Conservation (phyloP, 2,329 filamentous ascomycete genomes). For the Aspergillus jensenii region DNA sequence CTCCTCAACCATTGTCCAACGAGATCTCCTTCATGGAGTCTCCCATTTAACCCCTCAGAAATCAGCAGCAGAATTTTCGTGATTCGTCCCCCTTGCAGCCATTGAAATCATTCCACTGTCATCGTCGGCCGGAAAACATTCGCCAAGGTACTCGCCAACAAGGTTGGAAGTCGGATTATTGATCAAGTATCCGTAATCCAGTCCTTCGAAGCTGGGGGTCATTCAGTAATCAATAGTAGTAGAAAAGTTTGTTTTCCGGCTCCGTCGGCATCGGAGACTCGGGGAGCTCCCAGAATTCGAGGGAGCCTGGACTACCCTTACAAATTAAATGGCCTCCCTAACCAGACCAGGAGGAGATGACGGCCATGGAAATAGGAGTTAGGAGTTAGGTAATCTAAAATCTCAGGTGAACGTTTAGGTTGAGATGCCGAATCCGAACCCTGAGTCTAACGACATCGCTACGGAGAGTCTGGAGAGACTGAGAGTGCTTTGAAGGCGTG, state of each 20-base stretch:
- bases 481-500: not conserved
- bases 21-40: not conserved
- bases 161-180: too few species aligned
- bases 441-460: not conserved
- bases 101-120: conserved; percentile 3
- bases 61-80: not conserved
- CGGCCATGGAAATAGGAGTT: not conserved
- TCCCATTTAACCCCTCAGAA: not conserved
- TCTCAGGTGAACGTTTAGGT: not conserved
- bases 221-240: not conserved
- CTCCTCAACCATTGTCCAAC: not conserved
- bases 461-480: too few species aligned
- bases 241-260: not conserved
- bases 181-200: too few species aligned
- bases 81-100: not conserved
- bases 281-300: not conserved
- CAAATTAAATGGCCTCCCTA: not conserved
- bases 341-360: not conserved
- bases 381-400: not conserved
- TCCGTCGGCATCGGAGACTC: not conserved
- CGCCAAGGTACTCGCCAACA: not conserved
- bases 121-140: not conserved
- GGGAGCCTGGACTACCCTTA: not conserved
- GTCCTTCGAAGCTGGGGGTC: too few species aligned
- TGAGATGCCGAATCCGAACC: not conserved